Evolutionary conservation across 495 filamentous ascomycete species (phyloP), one percentile per base, ranked within the genome.

Genomic region (Aspergillus indologenus): DNA sequence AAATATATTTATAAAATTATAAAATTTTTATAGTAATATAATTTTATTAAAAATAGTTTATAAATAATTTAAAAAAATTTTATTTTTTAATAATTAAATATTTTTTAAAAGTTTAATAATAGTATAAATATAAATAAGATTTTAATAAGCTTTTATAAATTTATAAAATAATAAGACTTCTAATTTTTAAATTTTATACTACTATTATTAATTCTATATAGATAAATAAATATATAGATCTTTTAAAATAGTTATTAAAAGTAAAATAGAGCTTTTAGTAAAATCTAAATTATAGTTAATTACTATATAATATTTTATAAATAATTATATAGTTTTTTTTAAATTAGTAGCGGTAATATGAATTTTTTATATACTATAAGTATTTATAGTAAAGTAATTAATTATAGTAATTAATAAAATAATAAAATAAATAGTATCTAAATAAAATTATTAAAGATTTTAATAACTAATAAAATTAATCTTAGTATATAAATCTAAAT

Each of bases 261-360:
- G 31, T 40, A 40, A 14, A 40, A 40, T 40, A 40, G 11, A 17
- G 31, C 17, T n/a, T 22, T 50, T 29, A n/a, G 20, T 6, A 40
- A 40, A 14, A 50, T 29, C 4, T 49, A 17, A 4, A 22, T 47
- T 21, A 20, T 47, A 20, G 3, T 47, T 47, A 47, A 20, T 24
- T 23, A 24, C 23, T 49, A 23, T 49, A 21, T 19, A 47, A 49
- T 50, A 50, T 50, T n/a, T 50, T 50, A n/a, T 23, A 29, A 29
- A 50, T 50, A 29, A 29, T 50, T 23, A n/a, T 2, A 50, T 3
- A 29, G 3, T 15, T 12, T 48, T 8, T 14, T 9, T 48, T 8
- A 48, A 22, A 48, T 48, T 14, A 23, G 0, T 48, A 48, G 20
- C 12, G 12, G 34, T 40, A 22, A 48, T 15, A 48, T 1, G 23